Conservation (phyloP, 805 yeast genomes). For the Isabelozyma pseudorhagii region DNA sequence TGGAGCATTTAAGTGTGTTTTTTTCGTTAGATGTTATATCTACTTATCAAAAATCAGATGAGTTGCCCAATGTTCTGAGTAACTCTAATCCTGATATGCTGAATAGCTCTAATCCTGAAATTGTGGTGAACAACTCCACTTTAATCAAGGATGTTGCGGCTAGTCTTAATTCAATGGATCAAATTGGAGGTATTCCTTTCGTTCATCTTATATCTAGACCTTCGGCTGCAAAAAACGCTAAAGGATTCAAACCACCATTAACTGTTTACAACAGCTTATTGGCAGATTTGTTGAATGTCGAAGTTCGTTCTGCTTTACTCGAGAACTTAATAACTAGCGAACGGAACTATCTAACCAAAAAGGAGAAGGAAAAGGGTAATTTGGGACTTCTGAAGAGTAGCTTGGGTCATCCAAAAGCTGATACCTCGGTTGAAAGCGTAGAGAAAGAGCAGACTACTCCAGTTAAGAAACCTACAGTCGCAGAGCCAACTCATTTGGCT, state of each 20-base stretch:
- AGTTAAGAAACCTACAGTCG: neutral
- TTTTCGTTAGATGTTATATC: slow-evolving; percentile 20
- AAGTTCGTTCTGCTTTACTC: slow-evolving; percentile 18
- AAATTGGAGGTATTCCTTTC: slow-evolving; percentile 37
- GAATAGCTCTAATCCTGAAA: slow-evolving; percentile 6
- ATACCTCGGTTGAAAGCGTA: neutral
- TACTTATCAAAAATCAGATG: slow-evolving; percentile 26
- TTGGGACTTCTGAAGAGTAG: slow-evolving; percentile 17
- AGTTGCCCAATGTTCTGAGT: slow-evolving; percentile 1
- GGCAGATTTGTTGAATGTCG: slow-evolving; percentile 22
- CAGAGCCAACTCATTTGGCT: neutral
- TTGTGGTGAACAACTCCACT: slow-evolving; percentile 4
- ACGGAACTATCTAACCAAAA: slow-evolving; percentile 23
- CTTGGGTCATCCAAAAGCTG: slow-evolving; percentile 3
- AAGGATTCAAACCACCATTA: slow-evolving; percentile 40
- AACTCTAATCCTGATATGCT: too few relatives aligned
- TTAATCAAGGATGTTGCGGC: slow-evolving; percentile 4
- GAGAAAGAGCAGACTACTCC: slow-evolving; percentile 4
- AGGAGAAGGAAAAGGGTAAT: slow-evolving; percentile 27
- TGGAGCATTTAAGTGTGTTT: slow-evolving; percentile 30
- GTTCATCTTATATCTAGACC: slow-evolving; percentile 40
- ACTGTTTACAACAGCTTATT: slow-evolving; percentile 22
- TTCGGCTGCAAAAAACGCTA: slow-evolving; percentile 28
- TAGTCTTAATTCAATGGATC: slow-evolving; percentile 31
- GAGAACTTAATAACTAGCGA: slow-evolving; percentile 21